These are phyloP conservation scores for Termitomyces sp. DNA, from an alignment of 768 basidiomycete species.

Conservation along the genomic window DNA sequence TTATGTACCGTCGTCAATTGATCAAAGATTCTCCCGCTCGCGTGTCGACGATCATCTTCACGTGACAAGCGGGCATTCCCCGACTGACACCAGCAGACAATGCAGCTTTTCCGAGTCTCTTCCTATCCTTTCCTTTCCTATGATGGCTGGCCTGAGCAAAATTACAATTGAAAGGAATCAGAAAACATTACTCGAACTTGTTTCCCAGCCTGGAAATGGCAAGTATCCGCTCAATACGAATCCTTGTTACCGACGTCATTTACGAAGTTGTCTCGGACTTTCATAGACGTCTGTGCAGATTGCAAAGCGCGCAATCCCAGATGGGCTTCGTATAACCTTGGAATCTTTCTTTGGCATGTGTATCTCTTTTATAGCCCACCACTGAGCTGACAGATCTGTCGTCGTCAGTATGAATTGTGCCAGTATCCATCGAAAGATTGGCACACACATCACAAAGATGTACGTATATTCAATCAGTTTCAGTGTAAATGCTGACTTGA, in stretches of 20 bases:
- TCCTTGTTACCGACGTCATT: conserved; percentile 10
- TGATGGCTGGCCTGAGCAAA: conserved; percentile 46
- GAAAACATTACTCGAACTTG: conserved; percentile 64
- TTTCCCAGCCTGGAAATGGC: conserved; percentile 79
- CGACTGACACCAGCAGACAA: background rate
- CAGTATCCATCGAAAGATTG: conserved; percentile 90
- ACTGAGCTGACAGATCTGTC: conserved; percentile 1
- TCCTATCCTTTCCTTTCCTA: background rate
- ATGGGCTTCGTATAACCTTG: conserved; percentile 89
- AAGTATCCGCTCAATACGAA: conserved; percentile 20
- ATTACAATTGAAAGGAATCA: conserved; percentile 64
- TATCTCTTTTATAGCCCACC: background rate
- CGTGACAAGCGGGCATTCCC: background rate
- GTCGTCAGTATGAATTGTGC: conserved; percentile 74
- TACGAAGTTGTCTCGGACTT: conserved; percentile 11
- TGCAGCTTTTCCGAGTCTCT: conserved; percentile 1
- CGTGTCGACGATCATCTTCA: background rate
- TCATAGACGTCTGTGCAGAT: conserved; percentile 83
- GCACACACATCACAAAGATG: conserved; percentile 94
- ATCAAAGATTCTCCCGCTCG: background rate
- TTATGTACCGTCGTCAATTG: background rate
- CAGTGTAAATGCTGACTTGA: background rate
- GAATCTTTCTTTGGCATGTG: conserved; percentile 83
- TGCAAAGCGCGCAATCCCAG: conserved; percentile 83
- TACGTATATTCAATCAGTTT: conserved; percentile 32